Conservation (phyloP, 176 grass and related monocot genomes). For the Microstegium vimineum region DNA sequence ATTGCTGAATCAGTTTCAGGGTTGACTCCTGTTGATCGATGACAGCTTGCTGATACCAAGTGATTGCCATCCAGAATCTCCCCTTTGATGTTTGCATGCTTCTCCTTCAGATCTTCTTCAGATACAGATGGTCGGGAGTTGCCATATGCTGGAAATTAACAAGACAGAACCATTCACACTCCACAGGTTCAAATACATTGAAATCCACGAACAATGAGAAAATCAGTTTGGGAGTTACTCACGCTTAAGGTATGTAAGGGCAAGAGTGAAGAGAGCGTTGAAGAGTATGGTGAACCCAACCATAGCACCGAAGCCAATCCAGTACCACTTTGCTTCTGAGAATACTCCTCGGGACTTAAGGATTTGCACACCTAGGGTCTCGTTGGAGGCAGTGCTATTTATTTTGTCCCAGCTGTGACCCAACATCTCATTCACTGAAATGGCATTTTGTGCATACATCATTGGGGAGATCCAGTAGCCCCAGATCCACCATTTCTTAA, state of each 20-base stretch:
- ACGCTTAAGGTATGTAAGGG: background rate
- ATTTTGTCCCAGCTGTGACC: background rate
- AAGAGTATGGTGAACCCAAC: background rate
- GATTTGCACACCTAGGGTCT: background rate
- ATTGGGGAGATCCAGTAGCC: conserved; percentile 48
- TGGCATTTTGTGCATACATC: conserved; percentile 9
- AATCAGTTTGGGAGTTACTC: background rate
- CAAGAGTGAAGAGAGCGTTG: background rate
- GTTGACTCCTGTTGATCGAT: background rate
- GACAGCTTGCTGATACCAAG: background rate
- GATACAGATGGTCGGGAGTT: background rate
- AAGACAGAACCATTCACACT: background rate
- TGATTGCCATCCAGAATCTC: background rate
- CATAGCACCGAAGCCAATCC: background rate
- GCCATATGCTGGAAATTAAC: background rate
- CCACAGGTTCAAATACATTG: background rate
- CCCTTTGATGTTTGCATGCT: background rate
- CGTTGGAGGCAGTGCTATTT: background rate
- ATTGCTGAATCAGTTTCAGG: background rate
- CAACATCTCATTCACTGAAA: background rate
- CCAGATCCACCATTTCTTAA: conserved; percentile 19
- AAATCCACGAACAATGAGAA: background rate
- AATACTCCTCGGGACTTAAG: background rate
- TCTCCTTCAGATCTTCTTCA: background rate
- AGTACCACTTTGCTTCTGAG: background rate